A percentile compares a stretch with the other conserved stretches of the same genome.
These are phyloP conservation scores for Ogataea trehalophila DNA, from an alignment of 805 yeast genomes.

Conservation along the genomic window DNA sequence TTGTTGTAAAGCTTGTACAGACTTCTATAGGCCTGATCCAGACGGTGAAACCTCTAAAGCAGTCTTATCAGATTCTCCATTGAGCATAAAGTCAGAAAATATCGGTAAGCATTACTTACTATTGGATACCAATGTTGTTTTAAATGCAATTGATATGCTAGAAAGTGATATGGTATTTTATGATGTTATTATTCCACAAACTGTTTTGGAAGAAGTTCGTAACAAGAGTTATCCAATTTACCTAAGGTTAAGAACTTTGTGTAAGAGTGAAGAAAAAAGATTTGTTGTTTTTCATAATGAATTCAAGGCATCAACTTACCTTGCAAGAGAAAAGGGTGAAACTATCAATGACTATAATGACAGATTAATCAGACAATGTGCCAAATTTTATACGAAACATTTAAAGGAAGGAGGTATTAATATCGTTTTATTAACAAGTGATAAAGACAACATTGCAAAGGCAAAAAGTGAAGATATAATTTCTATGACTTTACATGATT, in stretches of 20 bases:
- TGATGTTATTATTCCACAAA: constrained; percentile 93
- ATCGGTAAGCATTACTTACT: constrained; percentile 77
- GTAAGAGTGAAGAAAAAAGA: constrained; percentile 72
- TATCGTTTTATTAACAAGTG: constrained; percentile 69
- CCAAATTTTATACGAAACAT: constrained; percentile 70
- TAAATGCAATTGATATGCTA: constrained; percentile 84
- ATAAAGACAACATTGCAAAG: constrained; percentile 55
- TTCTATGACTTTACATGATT: constrained; percentile 60
- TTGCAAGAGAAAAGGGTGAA: constrained; percentile 60
- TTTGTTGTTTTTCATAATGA: constrained; percentile 93
- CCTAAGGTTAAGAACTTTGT: constrained; percentile 71
- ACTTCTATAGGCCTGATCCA: constrained; percentile 54
- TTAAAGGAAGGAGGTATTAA: constrained; percentile 40
- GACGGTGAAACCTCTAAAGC: constrained; percentile 62
- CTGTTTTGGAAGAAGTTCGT: constrained; percentile 89
- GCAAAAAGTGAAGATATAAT: constrained; percentile 50
- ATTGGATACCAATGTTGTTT: constrained; percentile 81
- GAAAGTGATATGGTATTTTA: constrained; percentile 73
- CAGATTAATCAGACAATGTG: constrained; percentile 75
- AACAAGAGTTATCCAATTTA: constrained; percentile 85
- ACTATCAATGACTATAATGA: constrained; percentile 86
- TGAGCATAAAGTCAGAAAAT: constrained; percentile 32
- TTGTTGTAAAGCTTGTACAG: constrained; percentile 59
- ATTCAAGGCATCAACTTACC: constrained; percentile 67
- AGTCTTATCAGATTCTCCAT: constrained; percentile 61